Conservation (phyloP, 257 asterid species). For the Scutellaria galericulata region DNA sequence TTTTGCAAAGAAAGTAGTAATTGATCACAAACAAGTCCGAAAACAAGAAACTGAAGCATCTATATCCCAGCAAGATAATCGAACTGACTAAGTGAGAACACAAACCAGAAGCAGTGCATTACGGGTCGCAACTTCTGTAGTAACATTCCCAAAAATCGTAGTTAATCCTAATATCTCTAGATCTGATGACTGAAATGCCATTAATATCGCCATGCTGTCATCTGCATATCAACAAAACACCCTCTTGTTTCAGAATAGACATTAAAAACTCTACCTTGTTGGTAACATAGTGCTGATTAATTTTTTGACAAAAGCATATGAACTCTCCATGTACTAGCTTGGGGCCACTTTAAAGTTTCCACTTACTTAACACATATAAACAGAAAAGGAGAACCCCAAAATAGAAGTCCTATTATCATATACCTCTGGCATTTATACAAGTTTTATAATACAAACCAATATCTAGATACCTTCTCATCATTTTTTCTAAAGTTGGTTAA, state of each 20-base stretch:
- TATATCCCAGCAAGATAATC: conserved; percentile 19
- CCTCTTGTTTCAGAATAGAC: conserved; percentile 18
- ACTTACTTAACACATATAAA: not conserved
- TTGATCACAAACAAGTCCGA: conserved; percentile 56
- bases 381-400: not conserved
- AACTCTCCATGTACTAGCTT: not conserved
- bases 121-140: conserved; percentile 79
- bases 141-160: conserved; percentile 86
- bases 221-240: conserved; percentile 51
- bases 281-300: no score
- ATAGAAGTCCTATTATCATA: not conserved
- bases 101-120: conserved; percentile 93
- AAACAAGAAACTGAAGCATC: conserved; percentile 21
- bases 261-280: not conserved
- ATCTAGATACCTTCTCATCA: not conserved
- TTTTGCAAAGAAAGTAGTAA: conserved; percentile 62
- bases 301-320: not conserved
- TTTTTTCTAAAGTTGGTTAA: not conserved
- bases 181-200: conserved; percentile 92
- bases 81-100: conserved; percentile 27
- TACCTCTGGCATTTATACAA: not conserved
- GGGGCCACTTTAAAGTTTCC: not conserved
- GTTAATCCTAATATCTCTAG: conserved; percentile 87
- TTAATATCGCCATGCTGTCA: conserved; percentile 89
- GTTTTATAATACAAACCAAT: not conserved